These are phyloP conservation scores for Kodamaea arcana DNA, from an alignment of 1,139 yeast genomes.

Conservation along the genomic window DNA sequence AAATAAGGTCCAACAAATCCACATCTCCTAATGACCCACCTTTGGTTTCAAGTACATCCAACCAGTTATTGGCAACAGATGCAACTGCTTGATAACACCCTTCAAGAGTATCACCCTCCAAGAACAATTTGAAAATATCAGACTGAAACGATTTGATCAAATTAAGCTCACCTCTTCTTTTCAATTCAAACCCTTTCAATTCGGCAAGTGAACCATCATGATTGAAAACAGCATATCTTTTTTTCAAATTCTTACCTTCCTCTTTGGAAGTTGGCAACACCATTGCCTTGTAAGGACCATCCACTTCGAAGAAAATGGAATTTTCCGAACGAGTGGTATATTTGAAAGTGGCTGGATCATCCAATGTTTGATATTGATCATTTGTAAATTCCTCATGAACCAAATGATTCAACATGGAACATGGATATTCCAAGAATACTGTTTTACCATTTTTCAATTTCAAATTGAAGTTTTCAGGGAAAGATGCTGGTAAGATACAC, in stretches of 20 bases:
- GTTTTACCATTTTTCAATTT: conserved; percentile 74
- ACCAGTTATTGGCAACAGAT: conserved; percentile 89
- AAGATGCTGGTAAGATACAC: conserved; percentile 92
- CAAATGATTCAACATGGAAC: conserved; percentile 91
- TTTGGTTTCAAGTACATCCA: conserved; percentile 84
- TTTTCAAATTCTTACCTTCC: conserved; percentile 94
- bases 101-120: conserved; percentile 77
- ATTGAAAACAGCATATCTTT: conserved; percentile 95
- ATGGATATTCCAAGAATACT: conserved; percentile 80
- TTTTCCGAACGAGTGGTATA: conserved; percentile 84
- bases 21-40: conserved; percentile 91
- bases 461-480: conserved; percentile 84
- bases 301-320: conserved; percentile 95
- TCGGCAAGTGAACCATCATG: conserved; percentile 93
- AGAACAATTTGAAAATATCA: conserved; percentile 85
- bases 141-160: conserved; percentile 92
- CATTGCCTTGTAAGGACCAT: conserved; percentile 98
- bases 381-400: conserved; percentile 91
- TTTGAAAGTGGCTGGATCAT: conserved; percentile 61
- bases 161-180: conserved; percentile 94
- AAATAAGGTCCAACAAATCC: conserved; percentile 88
- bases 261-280: conserved; percentile 94
- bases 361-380: conserved; percentile 86
- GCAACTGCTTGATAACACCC: conserved; percentile 89
- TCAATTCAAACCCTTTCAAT: conserved; percentile 92